These are phyloP conservation scores for Pseudonitzschia pungens DNA, from an alignment of 108 stramenopile genomes.

Conservation along the genomic window DNA sequence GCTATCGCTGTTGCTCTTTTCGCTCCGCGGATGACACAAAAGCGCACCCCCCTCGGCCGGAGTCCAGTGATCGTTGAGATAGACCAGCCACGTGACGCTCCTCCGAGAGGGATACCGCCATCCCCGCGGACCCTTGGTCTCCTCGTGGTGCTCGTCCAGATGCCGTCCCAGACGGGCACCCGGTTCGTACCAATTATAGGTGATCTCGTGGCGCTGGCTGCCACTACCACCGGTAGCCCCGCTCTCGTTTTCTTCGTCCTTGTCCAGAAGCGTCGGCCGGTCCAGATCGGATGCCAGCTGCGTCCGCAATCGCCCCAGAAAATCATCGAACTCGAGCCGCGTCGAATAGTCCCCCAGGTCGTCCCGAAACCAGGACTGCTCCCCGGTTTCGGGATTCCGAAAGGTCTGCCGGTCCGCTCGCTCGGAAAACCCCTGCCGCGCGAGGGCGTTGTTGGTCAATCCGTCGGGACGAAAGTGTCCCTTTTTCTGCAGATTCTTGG, in stretches of 20 bases:
- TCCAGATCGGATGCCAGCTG: conserved; percentile 17
- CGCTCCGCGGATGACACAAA: conserved; percentile 28
- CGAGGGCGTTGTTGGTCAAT: conserved; percentile 36
- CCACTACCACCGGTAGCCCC: not conserved
- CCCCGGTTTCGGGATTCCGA: conserved; percentile 12
- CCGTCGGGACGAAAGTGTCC: conserved; percentile 45
- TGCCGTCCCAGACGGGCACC: conserved; percentile 34
- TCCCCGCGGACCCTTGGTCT: conserved; percentile 52
- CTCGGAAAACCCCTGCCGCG: conserved; percentile 29
- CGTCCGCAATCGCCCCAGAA: conserved; percentile 5
- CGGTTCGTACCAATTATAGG: conserved; percentile 38
- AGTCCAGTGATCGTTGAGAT: conserved; percentile 45
- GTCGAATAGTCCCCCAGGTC: conserved; percentile 23
- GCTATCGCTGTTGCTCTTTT: not conserved
- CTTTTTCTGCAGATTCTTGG: conserved; percentile 12
- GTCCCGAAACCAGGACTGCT: conserved; percentile 25
- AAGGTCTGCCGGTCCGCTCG: conserved; percentile 21
- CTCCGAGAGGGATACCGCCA: conserved; percentile 51
- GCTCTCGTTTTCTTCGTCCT: not conserved
- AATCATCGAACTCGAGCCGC: conserved; percentile 32
- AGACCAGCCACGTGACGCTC: conserved; percentile 55
- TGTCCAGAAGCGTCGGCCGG: conserved; percentile 16
- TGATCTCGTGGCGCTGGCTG: conserved; percentile 20
- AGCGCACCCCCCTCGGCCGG: conserved; percentile 47
- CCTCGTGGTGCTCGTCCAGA: conserved; percentile 61